Evolutionary conservation across 495 filamentous ascomycete genomes (phyloP), one percentile per base, ranked within the genome.

Genomic region (Pseudoneurospora amorphoporcata): DNA sequence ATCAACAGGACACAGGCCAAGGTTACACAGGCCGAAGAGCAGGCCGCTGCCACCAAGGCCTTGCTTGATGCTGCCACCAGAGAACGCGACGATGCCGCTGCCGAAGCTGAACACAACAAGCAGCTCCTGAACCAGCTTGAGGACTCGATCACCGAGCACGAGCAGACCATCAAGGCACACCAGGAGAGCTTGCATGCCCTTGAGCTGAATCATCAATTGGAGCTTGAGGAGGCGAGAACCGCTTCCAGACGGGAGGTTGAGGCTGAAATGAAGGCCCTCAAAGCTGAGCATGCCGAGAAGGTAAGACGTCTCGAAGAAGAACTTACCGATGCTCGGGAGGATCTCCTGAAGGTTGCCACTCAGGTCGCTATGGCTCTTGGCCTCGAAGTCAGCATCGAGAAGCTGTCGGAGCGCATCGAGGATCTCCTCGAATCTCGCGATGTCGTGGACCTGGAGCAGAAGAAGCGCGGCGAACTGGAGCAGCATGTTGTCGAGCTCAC

Each of bases 271-370:
- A 78, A 81, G 71, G 74, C 82, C 16, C 79, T 88, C 58, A 81
- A 83, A 73, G 65, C 81, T 10, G 85, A 90, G 73, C 89, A 94
- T 75, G 85, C 90, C 29, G 82, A 86, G 72, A 84, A 86, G 14
- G 83, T 93, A 75, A 81, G 86, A 69, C 73, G 85, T 16, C 83
- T 97, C 53, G 86, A 94, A 77, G 83, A 84, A 40, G 91, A 96
- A 19, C 89, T 94, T 68, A 79, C 86, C 6, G 90, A 90, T 73
- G 90, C 92, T 41, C 89, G 91, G 69, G 86, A 90, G 70, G 89
- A 93, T 70, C 82, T 94, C 70, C 86, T 86, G 61, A 89, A 88
- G 71, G 82, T 94, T 35, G 86, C 84, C 17, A 86, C 83, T 10
- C 86, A 86, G 74, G 82, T 88, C 23, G 86, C 86, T 32, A 85